phyloP scores from a whole-genome alignment of 2,329 filamentous ascomycete genomes.

The Beauveria australis region DNA sequence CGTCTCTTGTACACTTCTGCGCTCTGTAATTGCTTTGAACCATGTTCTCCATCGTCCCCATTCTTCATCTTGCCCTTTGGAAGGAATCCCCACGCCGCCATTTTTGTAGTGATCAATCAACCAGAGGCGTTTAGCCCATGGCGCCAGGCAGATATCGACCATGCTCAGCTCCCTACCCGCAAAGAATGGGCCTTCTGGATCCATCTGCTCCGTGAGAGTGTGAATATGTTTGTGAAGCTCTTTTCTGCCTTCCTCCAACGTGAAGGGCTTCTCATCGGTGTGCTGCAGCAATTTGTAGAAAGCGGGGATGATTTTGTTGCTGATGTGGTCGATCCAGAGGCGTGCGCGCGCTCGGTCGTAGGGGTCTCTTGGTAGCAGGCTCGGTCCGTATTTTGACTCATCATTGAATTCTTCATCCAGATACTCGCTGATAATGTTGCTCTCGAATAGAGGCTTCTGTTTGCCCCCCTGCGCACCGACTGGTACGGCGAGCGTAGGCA shows the following conservation, averaged over 20 bases:
- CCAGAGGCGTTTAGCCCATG: slow-evolving; percentile 66
- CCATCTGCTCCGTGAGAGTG: slow-evolving; percentile 55
- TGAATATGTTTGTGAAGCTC: slow-evolving; percentile 53
- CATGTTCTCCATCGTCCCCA: slow-evolving; percentile 62
- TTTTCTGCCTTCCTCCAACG: slow-evolving; percentile 43
- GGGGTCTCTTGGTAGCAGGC: slow-evolving; percentile 50
- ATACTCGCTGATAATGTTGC: slow-evolving; percentile 65
- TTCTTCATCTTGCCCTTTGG: slow-evolving; percentile 41
- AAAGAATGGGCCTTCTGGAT: slow-evolving; percentile 53
- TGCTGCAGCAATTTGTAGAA: slow-evolving; percentile 59
- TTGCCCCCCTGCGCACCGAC: slow-evolving; percentile 20
- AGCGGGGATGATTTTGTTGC: slow-evolving; percentile 55
- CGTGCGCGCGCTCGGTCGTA: slow-evolving; percentile 58
- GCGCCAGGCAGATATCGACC: slow-evolving; percentile 63
- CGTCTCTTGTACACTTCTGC: slow-evolving; percentile 58
- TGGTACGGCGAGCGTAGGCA: slow-evolving; percentile 58
- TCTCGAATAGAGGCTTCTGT: slow-evolving; percentile 61
- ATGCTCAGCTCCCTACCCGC: slow-evolving; percentile 54
- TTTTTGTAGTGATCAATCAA: slow-evolving; percentile 68
- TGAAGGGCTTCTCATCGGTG: slow-evolving; percentile 39
- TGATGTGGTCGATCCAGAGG: slow-evolving; percentile 69
- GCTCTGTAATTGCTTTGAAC: slow-evolving; percentile 48
- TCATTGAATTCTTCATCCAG: slow-evolving; percentile 61
- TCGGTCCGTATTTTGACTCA: slow-evolving; percentile 30
- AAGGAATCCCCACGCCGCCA: slow-evolving; percentile 40